Evolutionary conservation across 2,329 filamentous ascomycete genomes (phyloP).

Genomic region (Trichoderma citrinoviride): DNA sequence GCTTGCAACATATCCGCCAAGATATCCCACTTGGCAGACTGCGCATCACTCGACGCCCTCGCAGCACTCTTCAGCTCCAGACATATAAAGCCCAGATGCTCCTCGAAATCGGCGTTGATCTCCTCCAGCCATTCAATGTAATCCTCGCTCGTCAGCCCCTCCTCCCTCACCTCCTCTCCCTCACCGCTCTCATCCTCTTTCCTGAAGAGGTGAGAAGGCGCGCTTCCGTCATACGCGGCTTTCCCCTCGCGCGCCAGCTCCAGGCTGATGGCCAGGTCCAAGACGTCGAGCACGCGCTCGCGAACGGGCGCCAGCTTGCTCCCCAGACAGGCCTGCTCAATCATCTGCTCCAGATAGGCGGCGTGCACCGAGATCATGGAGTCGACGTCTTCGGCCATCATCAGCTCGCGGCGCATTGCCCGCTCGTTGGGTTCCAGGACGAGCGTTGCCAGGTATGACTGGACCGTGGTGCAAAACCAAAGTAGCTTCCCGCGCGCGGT

Average conservation of each 20-base stretch:
- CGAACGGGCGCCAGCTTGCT: conserved; percentile 67
- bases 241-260: conserved; percentile 52
- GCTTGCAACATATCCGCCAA: conserved; percentile 76
- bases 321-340: conserved; percentile 68
- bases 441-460: conserved; percentile 72
- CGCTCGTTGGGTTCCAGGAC: conserved; percentile 62
- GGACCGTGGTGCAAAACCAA: conserved; percentile 74
- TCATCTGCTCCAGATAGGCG: conserved; percentile 59
- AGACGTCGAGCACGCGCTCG: conserved; percentile 68
- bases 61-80: conserved; percentile 73
- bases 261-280: conserved; percentile 72
- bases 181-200: conserved; percentile 38
- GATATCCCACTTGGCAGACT: conserved; percentile 68
- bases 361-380: conserved; percentile 72
- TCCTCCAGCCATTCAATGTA: conserved; percentile 54
- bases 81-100: conserved; percentile 65
- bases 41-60: conserved; percentile 64
- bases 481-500: conserved; percentile 65
- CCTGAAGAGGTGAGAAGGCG: conserved; percentile 10
- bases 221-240: conserved; percentile 27
- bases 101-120: conserved; percentile 62
- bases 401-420: conserved; percentile 57
- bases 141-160: conserved; percentile 35
- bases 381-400: conserved; percentile 69
- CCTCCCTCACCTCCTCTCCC: conserved; percentile 36